These are phyloP conservation scores for Phytophthora pinifolia DNA, from an alignment of 352 stramenopile species.

Conservation along the genomic window DNA sequence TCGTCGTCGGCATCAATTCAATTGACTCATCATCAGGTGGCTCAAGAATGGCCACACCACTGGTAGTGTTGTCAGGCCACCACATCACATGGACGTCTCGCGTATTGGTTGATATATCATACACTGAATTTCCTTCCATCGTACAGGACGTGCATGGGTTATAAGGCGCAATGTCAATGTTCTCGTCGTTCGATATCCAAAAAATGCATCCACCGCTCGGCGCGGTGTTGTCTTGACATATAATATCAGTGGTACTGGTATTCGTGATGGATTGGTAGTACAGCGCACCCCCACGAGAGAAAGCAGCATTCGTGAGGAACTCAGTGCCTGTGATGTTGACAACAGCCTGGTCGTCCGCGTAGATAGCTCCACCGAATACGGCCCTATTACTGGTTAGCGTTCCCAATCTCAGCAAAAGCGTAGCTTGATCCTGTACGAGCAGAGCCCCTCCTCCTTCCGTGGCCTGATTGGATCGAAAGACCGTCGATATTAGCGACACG, in stretches of 20 bases:
- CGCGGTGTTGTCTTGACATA: slow-evolving; percentile 41
- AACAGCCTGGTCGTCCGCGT: slow-evolving; percentile 23
- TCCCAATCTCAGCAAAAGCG: slow-evolving; percentile 14
- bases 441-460: slow-evolving; percentile 33
- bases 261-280: slow-evolving; percentile 42
- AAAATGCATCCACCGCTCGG: slow-evolving; percentile 65
- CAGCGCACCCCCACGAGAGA: slow-evolving; percentile 44
- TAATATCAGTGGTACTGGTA: slow-evolving; percentile 22
- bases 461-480: slow-evolving; percentile 32
- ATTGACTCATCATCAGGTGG: slow-evolving; percentile 54
- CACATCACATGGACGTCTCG: slow-evolving; percentile 51
- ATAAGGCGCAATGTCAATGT: slow-evolving; percentile 13
- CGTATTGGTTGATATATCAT: slow-evolving; percentile 65
- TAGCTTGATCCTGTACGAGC: slow-evolving; percentile 29
- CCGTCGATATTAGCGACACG: slow-evolving; percentile 9
- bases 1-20: slow-evolving; percentile 23
- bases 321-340: slow-evolving; percentile 19
- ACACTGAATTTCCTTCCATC: slow-evolving; percentile 48
- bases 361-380: slow-evolving; percentile 37
- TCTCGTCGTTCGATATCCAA: slow-evolving; percentile 44
- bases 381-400: slow-evolving; percentile 37
- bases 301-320: slow-evolving; percentile 41
- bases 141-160: slow-evolving; percentile 40
- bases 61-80: slow-evolving; percentile 55
- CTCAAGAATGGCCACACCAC: slow-evolving; percentile 41